Evolutionary conservation across 306 rosid genomes (phyloP), one percentile per base, ranked within the genome.

Genomic region (Casuarina cunninghamiana): DNA sequence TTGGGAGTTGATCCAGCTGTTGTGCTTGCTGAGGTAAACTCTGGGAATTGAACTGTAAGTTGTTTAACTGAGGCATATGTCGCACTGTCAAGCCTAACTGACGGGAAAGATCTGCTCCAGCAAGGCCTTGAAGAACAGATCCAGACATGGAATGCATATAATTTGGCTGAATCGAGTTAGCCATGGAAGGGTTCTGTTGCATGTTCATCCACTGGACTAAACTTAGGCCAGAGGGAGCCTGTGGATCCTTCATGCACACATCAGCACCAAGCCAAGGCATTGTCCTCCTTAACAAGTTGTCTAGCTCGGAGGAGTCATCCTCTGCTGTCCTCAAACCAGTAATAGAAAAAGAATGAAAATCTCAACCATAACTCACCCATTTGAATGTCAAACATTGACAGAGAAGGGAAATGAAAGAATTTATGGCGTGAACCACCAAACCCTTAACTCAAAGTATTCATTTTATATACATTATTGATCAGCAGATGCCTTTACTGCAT

Each of bases 181-280:
- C 83, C 53, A 86, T 13, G 5, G 91, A 75, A 45, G 98, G 88
- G 82, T 86, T 93, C 78, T 93, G 95, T 83, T 91, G 98, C 93
- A 93, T 80, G 88, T 84, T 95, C 99, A 95, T 95, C 99, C 99
- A 95, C 76, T 95, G 99, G 79, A 90, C 97, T 81, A 95, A 88
- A 89, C 95, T 93, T 50, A 93, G 67, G 70, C 97, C 97, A 35
- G 91, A 89, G 53, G 88, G 84, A 77, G 84, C 90, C 75, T 95
- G 99, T 19, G 93, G 87, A 78, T 90, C 98, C 80, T 88, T 95
- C 90, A 91, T 85, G 88, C 82, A 80, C 65, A 91, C 79, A 78
- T 93, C 99, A 60, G 91, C 97, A 37, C 97, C 94, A 54, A 86
- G 87, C 98, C 98, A 91, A 72, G 98, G 97, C 93, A 93, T 86